Evolutionary conservation across 1,139 yeast genomes (phyloP).

Genomic region (Maudiozyma humilis): DNA sequence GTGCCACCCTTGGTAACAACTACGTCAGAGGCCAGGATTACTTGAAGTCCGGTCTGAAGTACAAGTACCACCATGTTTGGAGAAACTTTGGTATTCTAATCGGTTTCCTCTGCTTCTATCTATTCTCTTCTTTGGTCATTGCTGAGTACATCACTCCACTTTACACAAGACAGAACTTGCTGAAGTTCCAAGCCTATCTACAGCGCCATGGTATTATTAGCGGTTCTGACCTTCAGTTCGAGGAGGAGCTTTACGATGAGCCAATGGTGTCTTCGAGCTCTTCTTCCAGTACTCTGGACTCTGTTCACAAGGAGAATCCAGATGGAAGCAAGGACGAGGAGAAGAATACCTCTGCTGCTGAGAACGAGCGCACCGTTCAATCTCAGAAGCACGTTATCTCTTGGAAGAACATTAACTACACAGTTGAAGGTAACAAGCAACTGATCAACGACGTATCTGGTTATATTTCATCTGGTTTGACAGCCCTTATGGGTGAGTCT

Average conservation of each 20-base stretch:
- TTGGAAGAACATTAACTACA: conserved; percentile 41
- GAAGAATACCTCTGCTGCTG: background rate
- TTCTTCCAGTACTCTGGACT: conserved; percentile 10
- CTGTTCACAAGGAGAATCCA: conserved; percentile 6
- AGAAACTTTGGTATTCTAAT: conserved; percentile 39
- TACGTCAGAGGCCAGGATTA: conserved; percentile 31
- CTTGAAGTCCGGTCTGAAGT: conserved; percentile 30
- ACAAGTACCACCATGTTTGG: conserved; percentile 36
- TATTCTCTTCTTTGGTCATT: conserved; percentile 27
- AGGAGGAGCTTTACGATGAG: conserved; percentile 4
- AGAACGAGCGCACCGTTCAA: conserved; percentile 30
- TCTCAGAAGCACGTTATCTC: conserved; percentile 35
- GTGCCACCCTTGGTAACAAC: conserved; percentile 25
- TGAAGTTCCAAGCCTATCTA: conserved; percentile 8
- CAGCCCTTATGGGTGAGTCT: conserved; percentile 53
- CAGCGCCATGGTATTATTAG: conserved; percentile 7
- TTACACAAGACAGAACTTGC: conserved; percentile 21
- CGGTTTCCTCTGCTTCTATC: conserved; percentile 32
- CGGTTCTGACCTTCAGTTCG: background rate
- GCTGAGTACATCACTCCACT: conserved; percentile 32
- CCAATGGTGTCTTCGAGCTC: conserved; percentile 10
- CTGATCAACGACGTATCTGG: conserved; percentile 45
- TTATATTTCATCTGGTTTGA: conserved; percentile 44
- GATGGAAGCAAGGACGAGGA: background rate
- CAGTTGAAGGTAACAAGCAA: conserved; percentile 33